These are phyloP conservation scores for Solanum sitiens DNA, from an alignment of 257 asterid species.

Conservation along the genomic window DNA sequence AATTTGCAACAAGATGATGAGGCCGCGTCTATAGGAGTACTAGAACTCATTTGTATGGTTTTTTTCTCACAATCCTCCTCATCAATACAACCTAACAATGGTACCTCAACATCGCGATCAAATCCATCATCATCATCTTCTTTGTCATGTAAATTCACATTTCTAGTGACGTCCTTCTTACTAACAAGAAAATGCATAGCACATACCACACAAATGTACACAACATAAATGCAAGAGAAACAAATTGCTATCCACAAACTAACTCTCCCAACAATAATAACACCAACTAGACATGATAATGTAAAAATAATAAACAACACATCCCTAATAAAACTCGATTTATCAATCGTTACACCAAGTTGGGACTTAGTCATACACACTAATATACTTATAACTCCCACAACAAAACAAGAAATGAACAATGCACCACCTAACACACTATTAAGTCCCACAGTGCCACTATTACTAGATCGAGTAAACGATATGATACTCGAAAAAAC, in stretches of 20 bases:
- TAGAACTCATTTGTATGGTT: background rate
- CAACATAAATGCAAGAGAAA: constrained; percentile 33
- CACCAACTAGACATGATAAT: constrained; percentile 35
- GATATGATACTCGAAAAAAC: constrained; percentile 57
- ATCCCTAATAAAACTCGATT: constrained; percentile 56
- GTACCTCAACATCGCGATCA: constrained; percentile 4
- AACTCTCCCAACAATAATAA: constrained; percentile 29
- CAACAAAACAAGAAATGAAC: constrained; percentile 64
- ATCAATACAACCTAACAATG: constrained; percentile 30
- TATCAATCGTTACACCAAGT: constrained; percentile 18
- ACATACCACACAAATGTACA: constrained; percentile 44
- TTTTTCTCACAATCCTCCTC: constrained; percentile 21
- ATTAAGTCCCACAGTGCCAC: constrained; percentile 56
- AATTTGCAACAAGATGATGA: background rate
- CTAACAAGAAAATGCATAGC: constrained; percentile 32
- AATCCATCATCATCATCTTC: background rate
- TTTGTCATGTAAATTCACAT: background rate
- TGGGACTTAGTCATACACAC: constrained; percentile 14
- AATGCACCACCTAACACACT: constrained; percentile 77
- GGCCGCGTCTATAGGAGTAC: background rate
- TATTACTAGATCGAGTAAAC: constrained; percentile 31
- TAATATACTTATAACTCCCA: constrained; percentile 46
- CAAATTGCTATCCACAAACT: constrained; percentile 41
- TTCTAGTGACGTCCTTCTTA: constrained; percentile 6
- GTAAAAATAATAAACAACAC: constrained; percentile 49